phyloP scores from a whole-genome alignment of 768 basidiomycete species.

The Fistulinella prunicolor region DNA sequence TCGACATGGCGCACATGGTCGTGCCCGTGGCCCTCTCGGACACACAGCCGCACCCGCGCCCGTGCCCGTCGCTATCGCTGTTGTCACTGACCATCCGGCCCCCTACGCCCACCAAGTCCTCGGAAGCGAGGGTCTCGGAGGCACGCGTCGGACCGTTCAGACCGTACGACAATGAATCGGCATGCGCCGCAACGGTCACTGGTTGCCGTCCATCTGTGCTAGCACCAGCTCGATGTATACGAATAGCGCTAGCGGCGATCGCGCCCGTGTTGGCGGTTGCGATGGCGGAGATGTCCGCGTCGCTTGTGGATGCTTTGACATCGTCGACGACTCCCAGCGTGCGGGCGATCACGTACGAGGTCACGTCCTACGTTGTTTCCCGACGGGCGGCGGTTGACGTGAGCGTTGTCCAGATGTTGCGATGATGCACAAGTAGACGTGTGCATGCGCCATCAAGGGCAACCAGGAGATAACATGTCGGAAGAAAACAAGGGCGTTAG shows the following conservation, averaged over 20 bases:
- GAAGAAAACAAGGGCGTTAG: background rate
- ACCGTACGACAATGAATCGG: background rate
- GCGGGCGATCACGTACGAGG: conserved; percentile 79
- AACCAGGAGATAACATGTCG: too few relatives aligned
- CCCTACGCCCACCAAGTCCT: conserved; percentile 10
- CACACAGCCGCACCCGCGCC: too few relatives aligned
- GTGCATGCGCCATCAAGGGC: too few relatives aligned
- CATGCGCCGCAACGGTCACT: too few relatives aligned
- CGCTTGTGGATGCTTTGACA: conserved; percentile 71
- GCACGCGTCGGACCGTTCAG: background rate
- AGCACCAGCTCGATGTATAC: too few relatives aligned
- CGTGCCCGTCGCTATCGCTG: too few relatives aligned
- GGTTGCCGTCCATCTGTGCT: too few relatives aligned
- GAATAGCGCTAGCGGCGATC: too few relatives aligned
- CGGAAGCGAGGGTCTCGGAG: conserved; percentile 15
- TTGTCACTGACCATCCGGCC: too few relatives aligned
- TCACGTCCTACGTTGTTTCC: conserved; percentile 55
- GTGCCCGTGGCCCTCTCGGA: background rate
- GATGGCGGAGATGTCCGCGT: too few relatives aligned
- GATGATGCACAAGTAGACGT: too few relatives aligned
- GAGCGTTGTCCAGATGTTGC: background rate
- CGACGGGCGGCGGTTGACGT: conserved; percentile 3
- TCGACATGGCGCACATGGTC: background rate
- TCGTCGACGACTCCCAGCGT: conserved; percentile 77
- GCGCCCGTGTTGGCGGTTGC: too few relatives aligned